Percentiles rank a stretch among this genome's conserved stretches.
phyloP scores from a whole-genome alignment of 164 flowering plant genomes.

The Tinospora cordifolia region DNA sequence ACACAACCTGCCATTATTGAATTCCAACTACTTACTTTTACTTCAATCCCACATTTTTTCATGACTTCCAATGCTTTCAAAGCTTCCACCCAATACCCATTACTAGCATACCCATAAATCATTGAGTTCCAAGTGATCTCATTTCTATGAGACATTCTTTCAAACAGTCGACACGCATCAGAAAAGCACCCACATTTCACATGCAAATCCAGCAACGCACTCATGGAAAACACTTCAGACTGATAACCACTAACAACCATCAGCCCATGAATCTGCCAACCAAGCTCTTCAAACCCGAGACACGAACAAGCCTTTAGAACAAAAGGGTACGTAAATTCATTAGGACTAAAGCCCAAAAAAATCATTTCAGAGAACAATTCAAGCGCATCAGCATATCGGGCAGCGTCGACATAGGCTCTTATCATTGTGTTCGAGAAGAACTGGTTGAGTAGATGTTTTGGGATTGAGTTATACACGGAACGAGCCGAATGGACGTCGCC shows the following conservation, averaged over 20 bases:
- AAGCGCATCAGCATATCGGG: conserved; percentile 6
- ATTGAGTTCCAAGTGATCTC: conserved; percentile 26
- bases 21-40: conserved; percentile 23
- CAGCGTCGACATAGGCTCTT: conserved; percentile 15
- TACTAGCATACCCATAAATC: conserved; percentile 19
- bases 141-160: conserved; percentile 22
- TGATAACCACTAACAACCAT: conserved; percentile 20
- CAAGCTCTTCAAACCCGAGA: conserved; percentile 8
- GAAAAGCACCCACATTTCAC: conserved; percentile 17
- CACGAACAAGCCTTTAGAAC: conserved; percentile 21
- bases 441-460: conserved; percentile 7
- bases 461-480: conserved; percentile 11
- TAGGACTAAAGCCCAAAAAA: conserved; percentile 14
- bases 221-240: conserved; percentile 18
- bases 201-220: conserved; percentile 22
- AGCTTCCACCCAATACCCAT: conserved; percentile 22
- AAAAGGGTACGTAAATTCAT: conserved; percentile 25
- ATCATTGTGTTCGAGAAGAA: conserved; percentile 25
- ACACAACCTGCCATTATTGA: conserved; percentile 28
- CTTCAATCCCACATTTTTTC: conserved; percentile 11
- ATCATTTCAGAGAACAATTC: conserved; percentile 19
- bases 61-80: conserved; percentile 14
- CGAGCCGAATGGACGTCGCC: conserved; percentile 15
- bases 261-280: conserved; percentile 20
- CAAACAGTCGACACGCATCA: conserved; percentile 24